Conservation (phyloP, 495 filamentous ascomycete genomes). For the Annulohypoxylon maeteangense region DNA sequence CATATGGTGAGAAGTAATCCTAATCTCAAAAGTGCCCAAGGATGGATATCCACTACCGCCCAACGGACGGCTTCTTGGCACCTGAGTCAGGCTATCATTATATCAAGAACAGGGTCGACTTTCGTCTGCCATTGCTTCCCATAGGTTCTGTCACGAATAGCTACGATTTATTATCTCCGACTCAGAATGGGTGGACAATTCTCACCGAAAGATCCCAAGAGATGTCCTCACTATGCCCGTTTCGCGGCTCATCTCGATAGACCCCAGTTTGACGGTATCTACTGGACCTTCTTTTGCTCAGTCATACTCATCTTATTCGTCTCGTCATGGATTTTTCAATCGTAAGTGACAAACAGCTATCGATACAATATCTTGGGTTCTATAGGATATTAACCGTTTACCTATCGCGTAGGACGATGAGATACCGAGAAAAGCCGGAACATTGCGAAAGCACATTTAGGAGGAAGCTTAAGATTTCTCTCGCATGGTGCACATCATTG, state of each 20-base stretch:
- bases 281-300: conserved; percentile 57
- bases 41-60: not conserved
- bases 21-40: not conserved
- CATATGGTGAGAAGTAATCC: not conserved
- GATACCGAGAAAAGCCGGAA: conserved; percentile 18
- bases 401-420: conserved; percentile 33
- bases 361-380: not conserved
- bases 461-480: conserved; percentile 25
- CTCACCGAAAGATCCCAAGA: conserved; percentile 41
- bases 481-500: conserved; percentile 48
- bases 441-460: conserved; percentile 35
- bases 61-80: not conserved
- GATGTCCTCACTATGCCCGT: conserved; percentile 58
- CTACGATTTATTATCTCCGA: not conserved
- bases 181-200: conserved; percentile 52
- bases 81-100: conserved; percentile 1
- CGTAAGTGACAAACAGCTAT: conserved; percentile 43
- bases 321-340: conserved; percentile 54
- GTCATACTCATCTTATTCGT: conserved; percentile 54
- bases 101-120: not conserved
- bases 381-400: conserved; percentile 3
- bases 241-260: conserved; percentile 55
- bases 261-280: conserved; percentile 56
- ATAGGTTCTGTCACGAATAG: not conserved
- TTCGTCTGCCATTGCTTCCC: not conserved